Base-by-base conservation (phyloP, 371 early-diverging fungal species). In the Chytridium lagenaria region DNA sequence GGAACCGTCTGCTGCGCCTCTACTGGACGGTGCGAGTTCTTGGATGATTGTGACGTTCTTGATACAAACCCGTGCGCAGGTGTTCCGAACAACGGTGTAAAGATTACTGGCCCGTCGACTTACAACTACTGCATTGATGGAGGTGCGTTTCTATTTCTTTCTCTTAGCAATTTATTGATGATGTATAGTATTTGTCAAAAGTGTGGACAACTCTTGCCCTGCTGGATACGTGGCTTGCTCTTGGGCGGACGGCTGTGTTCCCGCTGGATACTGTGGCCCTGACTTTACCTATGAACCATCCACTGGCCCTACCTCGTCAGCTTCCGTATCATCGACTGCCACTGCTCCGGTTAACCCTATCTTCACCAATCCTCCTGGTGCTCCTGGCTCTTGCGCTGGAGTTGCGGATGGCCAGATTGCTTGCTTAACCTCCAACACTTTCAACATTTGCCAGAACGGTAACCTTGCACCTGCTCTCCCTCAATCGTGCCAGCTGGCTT, bases 1-100 rank as follows among this genome's bases (percentile, higher is more conserved):
- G 72, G 72, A 36, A 72, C 72, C 34, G 68, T 76, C 19, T 76
- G 76, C 69, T 76, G 76, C 52, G 76, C 76, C 12, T 40, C 50
- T 2, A 40, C 39, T 26, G 51, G 70, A 26, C 50, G 72, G 10
- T 76, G 76, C 66, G 76, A 76, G 37, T 76, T 31, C 34, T 19
- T 31, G 30, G 23, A 3, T 38, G 67, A 71, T 68, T 76, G 76
- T 57, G 34, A 28, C 3, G 61, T 34, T 7, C n/a, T 61, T 31
- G 61, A 5, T 7, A 7, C 12, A 10, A 44, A 66, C 44, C 44
- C n/a, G 3, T 66, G 66, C 44, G 39, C 66, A 19, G 66, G 66
- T 12, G 33, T 66, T 19, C 12, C 66, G 7, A 44, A 66, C 39
- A 44, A 44, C 15, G 49, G 22, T 2, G 49, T 28, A 7, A 44